A percentile compares a stretch with the other conserved stretches of the same genome.
These are phyloP conservation scores for Baeospora myosura DNA, from an alignment of 1,284 basidiomycete species.

Conservation along the genomic window DNA sequence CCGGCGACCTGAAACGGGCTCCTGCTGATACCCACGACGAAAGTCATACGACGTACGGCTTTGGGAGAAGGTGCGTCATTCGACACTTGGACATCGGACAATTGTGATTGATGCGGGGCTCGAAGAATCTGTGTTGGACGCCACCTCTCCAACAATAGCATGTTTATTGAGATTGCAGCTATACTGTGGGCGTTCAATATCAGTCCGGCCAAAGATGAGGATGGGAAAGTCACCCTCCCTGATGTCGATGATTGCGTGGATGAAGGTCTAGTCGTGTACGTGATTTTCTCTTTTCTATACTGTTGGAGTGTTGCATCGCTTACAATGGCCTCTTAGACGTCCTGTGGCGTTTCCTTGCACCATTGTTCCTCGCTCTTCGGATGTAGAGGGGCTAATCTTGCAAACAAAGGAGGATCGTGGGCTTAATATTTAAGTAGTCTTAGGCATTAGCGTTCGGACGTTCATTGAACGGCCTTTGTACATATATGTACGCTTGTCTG, in stretches of 20 bases:
- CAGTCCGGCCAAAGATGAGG: conserved; percentile 1
- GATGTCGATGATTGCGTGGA: not conserved
- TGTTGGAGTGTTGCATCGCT: not conserved
- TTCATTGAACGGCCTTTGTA: no score
- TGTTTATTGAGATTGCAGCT: conserved; percentile 3
- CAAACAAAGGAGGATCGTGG: conserved; percentile 2
- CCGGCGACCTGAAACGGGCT: conserved; percentile 15
- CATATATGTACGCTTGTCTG: no score
- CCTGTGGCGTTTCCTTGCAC: conserved; percentile 1
- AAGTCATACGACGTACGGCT: conserved; percentile 20
- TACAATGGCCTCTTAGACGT: not conserved
- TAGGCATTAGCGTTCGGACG: no score
- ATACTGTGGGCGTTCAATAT: conserved; percentile 3
- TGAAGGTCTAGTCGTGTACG: conserved; percentile 7
- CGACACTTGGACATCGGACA: not conserved
- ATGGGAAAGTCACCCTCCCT: not conserved
- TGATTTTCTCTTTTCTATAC: not conserved
- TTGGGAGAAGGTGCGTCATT: conserved; percentile 12
- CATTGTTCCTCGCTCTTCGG: not conserved
- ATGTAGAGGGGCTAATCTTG: not conserved
- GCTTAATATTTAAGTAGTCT: no score
- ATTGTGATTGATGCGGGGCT: not conserved
- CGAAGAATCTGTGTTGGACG: conserved; percentile 7
- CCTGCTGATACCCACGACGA: conserved; percentile 18
- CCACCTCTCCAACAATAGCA: conserved; percentile 4